These are phyloP conservation scores for Podaxis mareebaensis DNA, from an alignment of 768 basidiomycete genomes.

Conservation along the genomic window DNA sequence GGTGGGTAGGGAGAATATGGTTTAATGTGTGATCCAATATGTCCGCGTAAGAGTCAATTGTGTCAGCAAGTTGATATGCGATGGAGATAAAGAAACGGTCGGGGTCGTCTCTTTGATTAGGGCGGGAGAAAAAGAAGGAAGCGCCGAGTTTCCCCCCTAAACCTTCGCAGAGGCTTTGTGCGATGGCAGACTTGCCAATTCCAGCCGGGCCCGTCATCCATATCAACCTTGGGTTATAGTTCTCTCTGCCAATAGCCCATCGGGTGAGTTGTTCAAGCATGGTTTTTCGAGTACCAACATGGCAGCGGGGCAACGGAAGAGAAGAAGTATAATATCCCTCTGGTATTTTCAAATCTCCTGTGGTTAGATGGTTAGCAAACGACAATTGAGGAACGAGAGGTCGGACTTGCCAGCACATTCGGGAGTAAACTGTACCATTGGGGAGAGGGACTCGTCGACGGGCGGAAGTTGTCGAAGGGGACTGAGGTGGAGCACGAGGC, in stretches of 20 bases:
- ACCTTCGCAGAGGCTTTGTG: neutral
- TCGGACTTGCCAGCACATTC: no score
- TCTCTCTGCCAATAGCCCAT: neutral
- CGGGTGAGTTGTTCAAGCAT: neutral
- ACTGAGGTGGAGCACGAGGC: no score
- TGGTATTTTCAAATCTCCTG: no score
- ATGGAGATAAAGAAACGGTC: neutral
- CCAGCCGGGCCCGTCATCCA: neutral
- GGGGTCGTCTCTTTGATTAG: neutral
- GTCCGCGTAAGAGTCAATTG: neutral
- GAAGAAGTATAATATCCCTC: no score
- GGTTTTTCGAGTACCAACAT: no score
- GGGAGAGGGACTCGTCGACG: no score
- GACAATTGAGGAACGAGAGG: no score
- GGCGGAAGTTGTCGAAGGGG: no score
- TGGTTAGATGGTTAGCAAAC: no score
- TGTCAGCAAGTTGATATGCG: neutral
- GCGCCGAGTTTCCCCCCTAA: neutral
- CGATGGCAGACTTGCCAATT: neutral
- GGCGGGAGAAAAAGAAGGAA: constrained; percentile 14
- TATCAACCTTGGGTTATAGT: neutral
- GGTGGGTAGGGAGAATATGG: neutral
- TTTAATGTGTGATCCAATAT: neutral
- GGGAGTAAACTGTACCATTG: no score
- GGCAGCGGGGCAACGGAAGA: no score